Conservation (phyloP, 306 rosid species). For the Dalbergia oliveri region DNA sequence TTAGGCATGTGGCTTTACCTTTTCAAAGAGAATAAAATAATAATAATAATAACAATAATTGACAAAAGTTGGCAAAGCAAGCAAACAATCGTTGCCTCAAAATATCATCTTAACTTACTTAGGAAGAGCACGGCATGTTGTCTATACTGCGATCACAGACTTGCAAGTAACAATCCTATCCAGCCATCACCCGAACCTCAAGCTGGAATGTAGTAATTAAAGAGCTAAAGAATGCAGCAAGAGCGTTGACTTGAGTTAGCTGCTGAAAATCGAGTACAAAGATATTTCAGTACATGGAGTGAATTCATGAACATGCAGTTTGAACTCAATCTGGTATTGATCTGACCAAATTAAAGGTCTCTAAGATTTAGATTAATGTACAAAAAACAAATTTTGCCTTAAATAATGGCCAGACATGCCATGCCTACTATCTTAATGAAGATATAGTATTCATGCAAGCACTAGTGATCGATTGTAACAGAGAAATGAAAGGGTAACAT, state of each 20-base stretch:
- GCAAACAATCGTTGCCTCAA: background rate
- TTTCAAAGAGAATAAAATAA: no score
- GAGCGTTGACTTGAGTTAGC: conserved; percentile 50
- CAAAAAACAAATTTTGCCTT: no score
- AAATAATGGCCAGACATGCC: no score
- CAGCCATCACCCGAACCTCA: conserved; percentile 17
- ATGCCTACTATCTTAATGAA: background rate
- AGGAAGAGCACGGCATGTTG: background rate
- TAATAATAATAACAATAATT: background rate
- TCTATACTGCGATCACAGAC: background rate
- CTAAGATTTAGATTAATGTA: no score
- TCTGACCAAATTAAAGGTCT: no score
- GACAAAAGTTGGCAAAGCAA: background rate
- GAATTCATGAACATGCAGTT: background rate
- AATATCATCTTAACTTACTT: conserved; percentile 32
- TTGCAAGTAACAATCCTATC: background rate
- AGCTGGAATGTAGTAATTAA: background rate
- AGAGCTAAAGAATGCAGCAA: conserved; percentile 64
- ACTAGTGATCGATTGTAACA: background rate
- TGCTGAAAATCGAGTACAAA: conserved; percentile 40
- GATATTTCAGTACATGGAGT: conserved; percentile 10
- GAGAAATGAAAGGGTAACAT: background rate
- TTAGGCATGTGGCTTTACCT: background rate
- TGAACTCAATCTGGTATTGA: background rate
- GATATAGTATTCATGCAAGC: background rate